Evolutionary conservation across 495 filamentous ascomycete genomes (phyloP).

Genomic region (Clavariopsis aquatica): DNA sequence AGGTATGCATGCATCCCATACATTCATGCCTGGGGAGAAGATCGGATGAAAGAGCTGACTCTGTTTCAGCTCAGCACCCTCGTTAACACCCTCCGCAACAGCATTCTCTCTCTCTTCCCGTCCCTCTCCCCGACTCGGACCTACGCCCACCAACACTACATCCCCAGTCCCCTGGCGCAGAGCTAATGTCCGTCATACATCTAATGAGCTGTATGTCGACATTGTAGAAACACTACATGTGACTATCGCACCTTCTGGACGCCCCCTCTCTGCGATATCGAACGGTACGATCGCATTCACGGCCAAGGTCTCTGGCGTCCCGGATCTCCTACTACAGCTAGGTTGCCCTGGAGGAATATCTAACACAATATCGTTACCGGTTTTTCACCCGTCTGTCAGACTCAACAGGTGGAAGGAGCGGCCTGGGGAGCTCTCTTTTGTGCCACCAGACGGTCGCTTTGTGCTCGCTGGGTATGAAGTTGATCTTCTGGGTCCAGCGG

Average conservation of each 20-base stretch:
- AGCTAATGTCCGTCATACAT: conserved; percentile 90
- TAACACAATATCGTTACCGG: conserved; percentile 77
- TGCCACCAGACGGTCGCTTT: conserved; percentile 95
- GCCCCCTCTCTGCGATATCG: conserved; percentile 80
- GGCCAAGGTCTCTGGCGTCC: conserved; percentile 89
- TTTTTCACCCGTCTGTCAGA: conserved; percentile 95
- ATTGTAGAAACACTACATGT: conserved; percentile 87
- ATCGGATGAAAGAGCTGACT: background rate
- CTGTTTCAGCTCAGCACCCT: conserved; percentile 44
- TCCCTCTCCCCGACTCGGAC: conserved; percentile 10
- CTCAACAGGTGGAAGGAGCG: conserved; percentile 80
- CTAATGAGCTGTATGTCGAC: conserved; percentile 96
- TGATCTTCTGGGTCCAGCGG: conserved; percentile 63
- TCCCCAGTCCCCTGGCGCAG: conserved; percentile 78
- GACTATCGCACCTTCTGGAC: conserved; percentile 84
- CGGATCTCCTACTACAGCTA: conserved; percentile 81
- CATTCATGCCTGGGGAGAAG: background rate
- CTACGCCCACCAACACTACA: conserved; percentile 42
- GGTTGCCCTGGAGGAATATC: conserved; percentile 69
- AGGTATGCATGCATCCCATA: conserved; percentile 50
- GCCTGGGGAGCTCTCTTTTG: conserved; percentile 88
- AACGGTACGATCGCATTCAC: conserved; percentile 95
- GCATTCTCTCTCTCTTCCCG: conserved; percentile 32
- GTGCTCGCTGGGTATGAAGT: conserved; percentile 93
- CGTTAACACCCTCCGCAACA: conserved; percentile 33